Evolutionary conservation across 225 moss, liverwort and hornwort genomes (phyloP), one percentile per base, ranked within the genome.

Genomic region (Marchantia polymorpha): DNA sequence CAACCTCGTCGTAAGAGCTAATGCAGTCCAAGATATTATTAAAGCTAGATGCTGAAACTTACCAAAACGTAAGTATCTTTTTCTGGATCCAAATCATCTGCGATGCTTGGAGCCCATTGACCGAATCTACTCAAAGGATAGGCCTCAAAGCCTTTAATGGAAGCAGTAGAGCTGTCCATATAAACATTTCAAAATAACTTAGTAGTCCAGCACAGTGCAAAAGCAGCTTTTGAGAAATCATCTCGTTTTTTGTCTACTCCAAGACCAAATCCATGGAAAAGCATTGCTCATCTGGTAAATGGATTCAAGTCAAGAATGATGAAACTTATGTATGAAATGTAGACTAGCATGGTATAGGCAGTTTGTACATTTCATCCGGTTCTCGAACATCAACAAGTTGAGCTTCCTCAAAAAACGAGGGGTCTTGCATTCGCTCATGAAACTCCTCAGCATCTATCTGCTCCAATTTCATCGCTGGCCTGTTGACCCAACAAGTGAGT

Each of bases 301-400:
- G 0, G 20, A 71, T 0, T 23, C 27, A n/a, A n/a, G n/a, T n/a
- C n/a, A n/a, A n/a, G n/a, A n/a, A n/a, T n/a, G n/a, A n/a, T n/a
- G n/a, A n/a, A n/a, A n/a, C n/a, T n/a, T n/a, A n/a, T n/a, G n/a
- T 13, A 30, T 66, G 4, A 30, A 27, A 26, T 4, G 65, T 9
- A 10, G 0, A 61, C 20, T 19, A 19, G 56, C 56, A 56, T 29
- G 67, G 48, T 8, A 12, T 29, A 49, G 3, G 48, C 22, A 67
- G 10, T 53, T 54, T 81, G 26, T 86, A 94, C 92, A 97, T 91
- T 89, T 97, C 94, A 84, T 90, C 84, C 15, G 93, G 89, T 86
- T 97, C 97, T 75, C 97, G 89, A 69, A 97, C 97, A 76, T 94
- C 94, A 67, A 97, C 80, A 69, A 97, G 90, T 74, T 97, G 97